phyloP scores from a whole-genome alignment of 176 grass and related monocot species.

The Rhynchospora breviuscula region DNA sequence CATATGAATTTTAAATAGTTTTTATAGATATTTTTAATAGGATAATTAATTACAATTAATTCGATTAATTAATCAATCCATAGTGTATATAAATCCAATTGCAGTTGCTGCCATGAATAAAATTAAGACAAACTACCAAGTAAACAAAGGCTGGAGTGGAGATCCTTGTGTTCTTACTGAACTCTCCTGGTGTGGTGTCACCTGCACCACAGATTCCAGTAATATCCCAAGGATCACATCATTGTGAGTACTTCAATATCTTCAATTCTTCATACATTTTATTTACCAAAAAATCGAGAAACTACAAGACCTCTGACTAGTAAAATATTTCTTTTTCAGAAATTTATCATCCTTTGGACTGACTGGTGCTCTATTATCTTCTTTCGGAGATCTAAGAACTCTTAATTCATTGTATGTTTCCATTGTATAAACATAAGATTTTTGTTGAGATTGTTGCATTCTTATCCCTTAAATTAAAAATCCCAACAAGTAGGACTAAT shows the following conservation, averaged over 20 bases:
- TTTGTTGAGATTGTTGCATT: not conserved
- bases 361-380: constrained; percentile 16
- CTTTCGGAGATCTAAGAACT: constrained; percentile 28
- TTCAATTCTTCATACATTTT: not conserved
- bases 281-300: not conserved
- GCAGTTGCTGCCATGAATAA: constrained; percentile 13
- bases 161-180: constrained; percentile 29
- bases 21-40: too few relatives aligned
- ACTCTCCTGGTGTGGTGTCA: constrained; percentile 22
- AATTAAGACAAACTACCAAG: constrained; percentile 25
- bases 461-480: not conserved
- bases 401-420: constrained; percentile 24
- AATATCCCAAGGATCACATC: constrained; percentile 22
- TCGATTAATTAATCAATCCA: too few relatives aligned
- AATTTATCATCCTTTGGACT: constrained; percentile 19
- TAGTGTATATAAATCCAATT: not conserved
- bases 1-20: too few relatives aligned
- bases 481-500: too few relatives aligned
- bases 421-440: not conserved
- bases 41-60: too few relatives aligned
- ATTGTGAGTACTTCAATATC: constrained; percentile 17
- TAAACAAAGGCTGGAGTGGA: constrained; percentile 28
- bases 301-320: not conserved
- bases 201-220: constrained; percentile 5
- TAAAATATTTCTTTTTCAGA: not conserved